Conservation (phyloP, 2,329 filamentous ascomycete genomes). For the Pseudocercospora vitis region DNA sequence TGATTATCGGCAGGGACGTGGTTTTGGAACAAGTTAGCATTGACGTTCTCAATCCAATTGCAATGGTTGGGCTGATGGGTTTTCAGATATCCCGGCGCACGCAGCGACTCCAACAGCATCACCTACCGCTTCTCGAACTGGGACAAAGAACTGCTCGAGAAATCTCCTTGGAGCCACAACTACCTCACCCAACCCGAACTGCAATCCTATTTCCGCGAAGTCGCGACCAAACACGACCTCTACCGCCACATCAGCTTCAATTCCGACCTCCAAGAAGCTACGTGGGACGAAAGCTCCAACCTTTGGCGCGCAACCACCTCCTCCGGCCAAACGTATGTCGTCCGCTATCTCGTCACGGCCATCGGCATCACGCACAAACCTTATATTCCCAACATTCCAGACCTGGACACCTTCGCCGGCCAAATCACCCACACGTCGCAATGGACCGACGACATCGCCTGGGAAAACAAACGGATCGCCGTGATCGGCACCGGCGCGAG, state of each 20-base stretch:
- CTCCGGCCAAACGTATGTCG: neutral
- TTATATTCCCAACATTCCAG: slow-evolving; percentile 59
- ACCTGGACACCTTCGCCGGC: slow-evolving; percentile 60
- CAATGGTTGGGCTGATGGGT: neutral
- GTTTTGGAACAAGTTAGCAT: slow-evolving; percentile 2
- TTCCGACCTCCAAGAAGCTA: slow-evolving; percentile 6
- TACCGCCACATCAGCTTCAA: slow-evolving; percentile 11
- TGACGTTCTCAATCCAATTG: neutral
- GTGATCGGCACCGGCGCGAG: slow-evolving; percentile 65
- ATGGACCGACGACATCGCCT: slow-evolving; percentile 50
- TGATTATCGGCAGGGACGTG: slow-evolving; percentile 6
- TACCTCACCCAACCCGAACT: slow-evolving; percentile 12
- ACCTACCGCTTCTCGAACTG: slow-evolving; percentile 12
- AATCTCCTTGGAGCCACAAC: slow-evolving; percentile 10
- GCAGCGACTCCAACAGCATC: slow-evolving; percentile 9
- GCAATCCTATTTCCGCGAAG: slow-evolving; percentile 12
- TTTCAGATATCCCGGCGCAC: slow-evolving; percentile 3
- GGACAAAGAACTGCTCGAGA: slow-evolving; percentile 11
- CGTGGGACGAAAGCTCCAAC: slow-evolving; percentile 9
- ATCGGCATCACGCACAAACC: slow-evolving; percentile 20
- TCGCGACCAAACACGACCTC: slow-evolving; percentile 13
- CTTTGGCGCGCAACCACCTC: neutral
- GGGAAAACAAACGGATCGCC: slow-evolving; percentile 57
- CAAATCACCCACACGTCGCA: slow-evolving; percentile 46
- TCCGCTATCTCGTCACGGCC: slow-evolving; percentile 12